phyloP scores from a whole-genome alignment of 78 protist species.

The Protostelium mycophagum region DNA sequence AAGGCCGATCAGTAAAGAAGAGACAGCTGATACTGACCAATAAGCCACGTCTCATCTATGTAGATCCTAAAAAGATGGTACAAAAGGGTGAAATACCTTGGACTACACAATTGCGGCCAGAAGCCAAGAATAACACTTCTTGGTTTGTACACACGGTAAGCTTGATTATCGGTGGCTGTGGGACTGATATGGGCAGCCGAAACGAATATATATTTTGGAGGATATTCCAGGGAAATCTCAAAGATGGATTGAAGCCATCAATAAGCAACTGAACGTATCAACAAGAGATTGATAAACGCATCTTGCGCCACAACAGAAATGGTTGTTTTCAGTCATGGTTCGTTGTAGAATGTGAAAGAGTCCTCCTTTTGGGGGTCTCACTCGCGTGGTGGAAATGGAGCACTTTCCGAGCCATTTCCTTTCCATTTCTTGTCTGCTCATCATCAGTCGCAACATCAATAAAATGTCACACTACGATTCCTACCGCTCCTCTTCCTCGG shows the following conservation, averaged over 20 bases:
- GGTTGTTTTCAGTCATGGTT: too few relatives aligned
- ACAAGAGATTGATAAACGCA: neutral
- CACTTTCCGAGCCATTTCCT: too few relatives aligned
- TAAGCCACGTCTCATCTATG: conserved; percentile 66
- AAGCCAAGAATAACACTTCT: conserved; percentile 11
- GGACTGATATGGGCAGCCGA: conserved; percentile 15
- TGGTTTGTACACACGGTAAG: conserved; percentile 55
- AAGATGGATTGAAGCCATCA: conserved; percentile 57
- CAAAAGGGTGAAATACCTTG: conserved; percentile 59
- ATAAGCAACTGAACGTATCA: neutral
- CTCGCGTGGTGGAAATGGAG: too few relatives aligned
- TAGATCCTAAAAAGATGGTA: conserved; percentile 65
- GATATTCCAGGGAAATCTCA: conserved; percentile 50
- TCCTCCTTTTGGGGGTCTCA: too few relatives aligned
- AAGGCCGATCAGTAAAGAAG: conserved; percentile 49
- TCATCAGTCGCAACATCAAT: too few relatives aligned
- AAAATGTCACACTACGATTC: too few relatives aligned
- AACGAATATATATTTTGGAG: conserved; percentile 53
- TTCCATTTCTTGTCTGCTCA: too few relatives aligned
- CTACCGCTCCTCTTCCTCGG: too few relatives aligned
- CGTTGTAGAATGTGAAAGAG: too few relatives aligned
- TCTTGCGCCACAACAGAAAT: too few relatives aligned
- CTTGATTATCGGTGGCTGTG: neutral
- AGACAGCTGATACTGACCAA: conserved; percentile 67
- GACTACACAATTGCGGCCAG: conserved; percentile 24